Conservation (phyloP, 768 basidiomycete genomes). For the Boletus rufocinnamomeus region DNA sequence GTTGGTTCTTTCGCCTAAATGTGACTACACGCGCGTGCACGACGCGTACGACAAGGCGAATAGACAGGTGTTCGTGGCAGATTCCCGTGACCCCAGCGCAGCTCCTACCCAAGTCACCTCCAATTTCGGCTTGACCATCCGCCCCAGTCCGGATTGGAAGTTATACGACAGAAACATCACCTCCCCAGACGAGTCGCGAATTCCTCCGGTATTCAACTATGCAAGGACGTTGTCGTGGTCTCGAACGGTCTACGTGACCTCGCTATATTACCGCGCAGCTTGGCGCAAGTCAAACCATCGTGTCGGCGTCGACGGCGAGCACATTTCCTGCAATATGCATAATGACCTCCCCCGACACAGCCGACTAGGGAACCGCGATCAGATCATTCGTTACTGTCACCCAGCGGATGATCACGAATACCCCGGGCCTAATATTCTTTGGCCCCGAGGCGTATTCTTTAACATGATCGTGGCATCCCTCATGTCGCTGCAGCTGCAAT, state of each 20-base stretch:
- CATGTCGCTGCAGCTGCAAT: slow-evolving; percentile 34
- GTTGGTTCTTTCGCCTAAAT: slow-evolving; percentile 43
- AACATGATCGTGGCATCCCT: slow-evolving; percentile 35
- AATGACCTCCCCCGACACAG: slow-evolving; percentile 11
- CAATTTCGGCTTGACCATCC: slow-evolving; percentile 22
- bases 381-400: slow-evolving; percentile 26
- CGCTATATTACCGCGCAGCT: slow-evolving; percentile 21
- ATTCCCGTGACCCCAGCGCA: background rate
- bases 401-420: slow-evolving; percentile 7
- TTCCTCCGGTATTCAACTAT: slow-evolving; percentile 30
- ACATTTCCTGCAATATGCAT: background rate
- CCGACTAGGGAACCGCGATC: slow-evolving; percentile 21
- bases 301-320: background rate
- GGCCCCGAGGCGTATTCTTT: slow-evolving; percentile 27
- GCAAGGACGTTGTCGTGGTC: slow-evolving; percentile 27
- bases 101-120: background rate
- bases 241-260: slow-evolving; percentile 17
- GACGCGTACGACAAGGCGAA: slow-evolving; percentile 21
- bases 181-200: slow-evolving; percentile 29
- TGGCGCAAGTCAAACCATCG: slow-evolving; percentile 6
- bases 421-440: slow-evolving; percentile 1
- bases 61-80: background rate
- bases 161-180: background rate
- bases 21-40: slow-evolving; percentile 35
- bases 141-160: slow-evolving; percentile 7